Evolutionary conservation across 108 stramenopile genomes (phyloP).

Genomic region (Stephanodiscus minutulus): DNA sequence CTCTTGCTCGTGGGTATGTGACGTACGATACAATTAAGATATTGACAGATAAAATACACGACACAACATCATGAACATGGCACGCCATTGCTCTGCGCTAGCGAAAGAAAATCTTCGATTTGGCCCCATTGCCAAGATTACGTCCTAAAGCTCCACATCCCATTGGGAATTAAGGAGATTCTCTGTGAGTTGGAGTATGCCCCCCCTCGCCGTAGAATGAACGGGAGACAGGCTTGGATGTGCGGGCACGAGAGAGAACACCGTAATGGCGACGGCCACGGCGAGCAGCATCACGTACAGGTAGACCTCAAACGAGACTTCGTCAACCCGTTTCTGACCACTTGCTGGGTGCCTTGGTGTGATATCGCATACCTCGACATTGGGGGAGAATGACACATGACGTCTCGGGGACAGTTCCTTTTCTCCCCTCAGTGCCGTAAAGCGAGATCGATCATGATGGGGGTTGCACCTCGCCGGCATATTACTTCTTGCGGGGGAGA

Average conservation of each 20-base stretch:
- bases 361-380: slow-evolving; percentile 22
- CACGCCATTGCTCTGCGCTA: no score
- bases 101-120: no score
- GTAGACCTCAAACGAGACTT: slow-evolving; percentile 15
- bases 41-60: no score
- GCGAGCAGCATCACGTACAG: slow-evolving; percentile 31
- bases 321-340: neutral
- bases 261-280: slow-evolving; percentile 29
- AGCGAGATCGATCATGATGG: neutral
- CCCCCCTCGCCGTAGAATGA: slow-evolving; percentile 8
- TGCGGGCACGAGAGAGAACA: slow-evolving; percentile 28
- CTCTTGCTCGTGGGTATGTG: no score
- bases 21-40: no score
- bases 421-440: neutral
- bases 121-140: no score
- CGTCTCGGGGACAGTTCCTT: slow-evolving; percentile 1
- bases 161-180: slow-evolving; percentile 26
- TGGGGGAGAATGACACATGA: slow-evolving; percentile 31
- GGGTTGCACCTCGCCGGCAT: slow-evolving; percentile 9
- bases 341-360: neutral
- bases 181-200: slow-evolving; percentile 21
- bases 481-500: neutral
- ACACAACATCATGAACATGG: no score
- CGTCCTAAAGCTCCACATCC: slow-evolving; percentile 36
- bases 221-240: slow-evolving; percentile 35